Evolutionary conservation across 441 rosid species (phyloP).

Genomic region (Populus hybrid): DNA sequence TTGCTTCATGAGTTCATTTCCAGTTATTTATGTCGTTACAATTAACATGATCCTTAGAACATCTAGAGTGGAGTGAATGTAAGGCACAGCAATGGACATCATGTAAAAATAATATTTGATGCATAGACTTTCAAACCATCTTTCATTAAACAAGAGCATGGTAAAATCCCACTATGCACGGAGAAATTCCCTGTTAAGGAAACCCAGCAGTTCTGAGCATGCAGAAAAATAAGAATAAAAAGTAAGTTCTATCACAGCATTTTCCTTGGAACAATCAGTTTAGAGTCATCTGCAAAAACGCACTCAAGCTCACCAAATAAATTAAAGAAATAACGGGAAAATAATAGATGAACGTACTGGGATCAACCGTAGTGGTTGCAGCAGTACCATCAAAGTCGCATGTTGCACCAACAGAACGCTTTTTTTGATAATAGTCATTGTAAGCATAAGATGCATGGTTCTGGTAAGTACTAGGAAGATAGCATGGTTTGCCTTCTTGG

Average conservation of each 20-base stretch:
- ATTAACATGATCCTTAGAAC: not conserved
- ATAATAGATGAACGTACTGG: constrained; percentile 54
- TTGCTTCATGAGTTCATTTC: not conserved
- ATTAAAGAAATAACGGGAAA: not conserved
- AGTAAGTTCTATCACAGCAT: not conserved
- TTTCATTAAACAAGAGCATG: not conserved
- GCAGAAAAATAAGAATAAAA: not conserved
- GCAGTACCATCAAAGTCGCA: constrained; percentile 92
- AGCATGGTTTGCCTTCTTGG: constrained; percentile 70
- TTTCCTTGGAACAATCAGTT: not conserved
- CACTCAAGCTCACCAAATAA: not conserved
- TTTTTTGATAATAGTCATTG: constrained; percentile 85
- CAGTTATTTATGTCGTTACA: not conserved
- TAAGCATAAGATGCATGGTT: constrained; percentile 91
- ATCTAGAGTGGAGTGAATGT: not conserved
- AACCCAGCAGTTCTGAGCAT: not conserved
- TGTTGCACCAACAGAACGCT: constrained; percentile 69
- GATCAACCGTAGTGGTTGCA: constrained; percentile 53
- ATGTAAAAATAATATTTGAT: not conserved
- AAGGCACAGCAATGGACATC: not conserved
- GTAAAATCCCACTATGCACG: not conserved
- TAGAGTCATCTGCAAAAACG: not conserved
- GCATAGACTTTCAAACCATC: not conserved
- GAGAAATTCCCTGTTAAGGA: not conserved
- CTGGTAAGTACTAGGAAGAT: constrained; percentile 45